phyloP scores from a whole-genome alignment of 768 basidiomycete species.

The Rhizopogon sp. region DNA sequence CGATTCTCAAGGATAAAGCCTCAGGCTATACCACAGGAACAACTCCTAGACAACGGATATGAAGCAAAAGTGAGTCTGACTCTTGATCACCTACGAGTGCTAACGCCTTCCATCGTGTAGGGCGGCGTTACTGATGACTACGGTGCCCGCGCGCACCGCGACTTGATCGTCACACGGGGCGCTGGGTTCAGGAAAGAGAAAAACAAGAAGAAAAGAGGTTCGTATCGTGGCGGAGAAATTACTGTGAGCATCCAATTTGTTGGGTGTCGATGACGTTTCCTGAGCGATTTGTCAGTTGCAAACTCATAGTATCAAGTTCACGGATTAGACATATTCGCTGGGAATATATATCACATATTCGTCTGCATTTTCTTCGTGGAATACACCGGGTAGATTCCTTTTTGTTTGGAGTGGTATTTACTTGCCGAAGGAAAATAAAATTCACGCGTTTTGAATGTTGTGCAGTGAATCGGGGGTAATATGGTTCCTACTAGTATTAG shows the following conservation, averaged over 20 bases:
- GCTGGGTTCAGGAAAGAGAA: conserved; percentile 98
- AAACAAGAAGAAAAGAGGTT: conserved; percentile 98
- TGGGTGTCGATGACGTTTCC: background rate
- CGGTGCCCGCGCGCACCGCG: conserved; percentile 77
- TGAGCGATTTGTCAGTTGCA: conserved; percentile 46
- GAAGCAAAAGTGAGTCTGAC: conserved; percentile 58
- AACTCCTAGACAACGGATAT: conserved; percentile 69
- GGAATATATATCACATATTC: background rate
- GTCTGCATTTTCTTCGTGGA: background rate
- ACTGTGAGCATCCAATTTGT: conserved; percentile 50
- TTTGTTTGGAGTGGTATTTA: background rate
- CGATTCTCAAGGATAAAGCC: conserved; percentile 81
- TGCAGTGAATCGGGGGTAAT: too few species aligned
- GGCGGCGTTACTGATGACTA: conserved; percentile 74
- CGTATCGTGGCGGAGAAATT: conserved; percentile 92
- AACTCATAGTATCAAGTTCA: conserved; percentile 87
- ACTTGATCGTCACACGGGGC: conserved; percentile 90
- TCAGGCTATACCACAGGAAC: conserved; percentile 41
- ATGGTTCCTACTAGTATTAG: too few species aligned
- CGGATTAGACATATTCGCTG: conserved; percentile 27
- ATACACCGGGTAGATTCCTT: background rate
- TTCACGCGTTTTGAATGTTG: too few species aligned
- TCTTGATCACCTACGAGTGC: background rate
- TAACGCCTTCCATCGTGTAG: conserved; percentile 28
- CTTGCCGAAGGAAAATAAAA: too few species aligned